A percentile compares a stretch with the other conserved stretches of the same genome.
phyloP scores from a whole-genome alignment of 2,329 filamentous ascomycete species.

The Stachybotrys echinatus region DNA sequence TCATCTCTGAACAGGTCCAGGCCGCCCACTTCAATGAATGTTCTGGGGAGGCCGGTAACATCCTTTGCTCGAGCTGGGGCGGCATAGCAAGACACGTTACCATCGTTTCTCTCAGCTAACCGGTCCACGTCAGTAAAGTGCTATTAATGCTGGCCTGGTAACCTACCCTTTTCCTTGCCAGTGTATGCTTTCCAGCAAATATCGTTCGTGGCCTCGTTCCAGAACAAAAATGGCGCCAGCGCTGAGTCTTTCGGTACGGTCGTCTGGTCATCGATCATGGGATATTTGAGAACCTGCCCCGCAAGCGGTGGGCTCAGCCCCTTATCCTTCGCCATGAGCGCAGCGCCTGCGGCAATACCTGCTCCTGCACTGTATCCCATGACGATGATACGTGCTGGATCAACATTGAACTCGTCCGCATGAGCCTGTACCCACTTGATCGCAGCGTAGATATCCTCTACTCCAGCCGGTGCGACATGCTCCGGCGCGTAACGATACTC shows the following conservation, averaged over 20 bases:
- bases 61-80: conserved; percentile 16
- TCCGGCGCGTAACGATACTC: conserved; percentile 40
- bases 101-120: too few species aligned
- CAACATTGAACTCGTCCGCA: conserved; percentile 11
- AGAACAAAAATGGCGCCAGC: conserved; percentile 7
- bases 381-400: conserved; percentile 13
- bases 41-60: conserved; percentile 23
- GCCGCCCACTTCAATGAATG: conserved; percentile 32
- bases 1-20: conserved; percentile 33
- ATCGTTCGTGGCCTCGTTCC: conserved; percentile 11
- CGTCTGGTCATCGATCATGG: conserved; percentile 27
- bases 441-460: conserved; percentile 29
- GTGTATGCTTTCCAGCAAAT: conserved; percentile 16
- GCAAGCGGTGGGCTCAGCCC: conserved; percentile 17
- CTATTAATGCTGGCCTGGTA: too few species aligned
- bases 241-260: conserved; percentile 3
- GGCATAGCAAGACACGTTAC: conserved; percentile 9
- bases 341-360: conserved; percentile 11
- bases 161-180: neutral
- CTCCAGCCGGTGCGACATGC: conserved; percentile 24
- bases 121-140: too few species aligned
- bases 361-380: conserved; percentile 16
- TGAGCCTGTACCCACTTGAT: conserved; percentile 18
- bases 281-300: conserved; percentile 25
- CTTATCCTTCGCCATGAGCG: conserved; percentile 34